Evolutionary conservation across 352 stramenopile species (phyloP).

Genomic region (Globisporangium parvum): DNA sequence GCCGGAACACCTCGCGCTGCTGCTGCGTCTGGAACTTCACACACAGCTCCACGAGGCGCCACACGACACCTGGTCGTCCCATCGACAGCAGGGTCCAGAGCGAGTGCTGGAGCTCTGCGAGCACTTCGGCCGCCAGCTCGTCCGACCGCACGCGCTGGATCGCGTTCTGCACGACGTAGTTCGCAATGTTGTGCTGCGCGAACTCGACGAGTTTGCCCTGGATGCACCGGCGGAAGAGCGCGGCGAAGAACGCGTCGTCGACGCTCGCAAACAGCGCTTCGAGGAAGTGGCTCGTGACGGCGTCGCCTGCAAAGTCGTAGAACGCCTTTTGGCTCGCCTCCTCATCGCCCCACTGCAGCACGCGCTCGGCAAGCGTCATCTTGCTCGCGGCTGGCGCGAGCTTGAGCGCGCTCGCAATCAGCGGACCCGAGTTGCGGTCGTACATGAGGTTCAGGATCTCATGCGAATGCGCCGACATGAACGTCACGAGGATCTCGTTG

Average conservation of each 20-base stretch:
- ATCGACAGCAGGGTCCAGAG: constrained; percentile 72
- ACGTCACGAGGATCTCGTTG: constrained; percentile 42
- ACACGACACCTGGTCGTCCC: constrained; percentile 67
- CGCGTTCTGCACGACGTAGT: constrained; percentile 79
- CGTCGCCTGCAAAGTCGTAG: constrained; percentile 63
- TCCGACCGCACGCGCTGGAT: constrained; percentile 44
- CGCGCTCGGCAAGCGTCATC: constrained; percentile 46
- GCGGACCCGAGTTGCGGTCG: constrained; percentile 65
- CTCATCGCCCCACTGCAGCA: constrained; percentile 72
- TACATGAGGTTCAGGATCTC: constrained; percentile 62
- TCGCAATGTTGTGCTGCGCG: constrained; percentile 63
- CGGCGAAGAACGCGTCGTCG: constrained; percentile 62
- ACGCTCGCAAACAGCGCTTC: constrained; percentile 53
- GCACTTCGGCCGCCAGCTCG: constrained; percentile 39
- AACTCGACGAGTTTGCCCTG: constrained; percentile 61
- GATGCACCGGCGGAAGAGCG: constrained; percentile 62
- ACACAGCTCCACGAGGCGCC: constrained; percentile 71
- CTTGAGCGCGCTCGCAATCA: constrained; percentile 60
- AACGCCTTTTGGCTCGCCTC: constrained; percentile 40
- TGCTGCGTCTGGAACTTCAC: constrained; percentile 51
- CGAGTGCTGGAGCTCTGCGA: constrained; percentile 48
- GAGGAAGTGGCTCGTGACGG: constrained; percentile 73
- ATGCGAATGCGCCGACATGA: constrained; percentile 32
- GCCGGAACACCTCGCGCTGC: constrained; percentile 34
- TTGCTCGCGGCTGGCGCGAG: constrained; percentile 42